Conservation (phyloP, 2,329 filamentous ascomycete genomes). For the Penicillium glabrum region DNA sequence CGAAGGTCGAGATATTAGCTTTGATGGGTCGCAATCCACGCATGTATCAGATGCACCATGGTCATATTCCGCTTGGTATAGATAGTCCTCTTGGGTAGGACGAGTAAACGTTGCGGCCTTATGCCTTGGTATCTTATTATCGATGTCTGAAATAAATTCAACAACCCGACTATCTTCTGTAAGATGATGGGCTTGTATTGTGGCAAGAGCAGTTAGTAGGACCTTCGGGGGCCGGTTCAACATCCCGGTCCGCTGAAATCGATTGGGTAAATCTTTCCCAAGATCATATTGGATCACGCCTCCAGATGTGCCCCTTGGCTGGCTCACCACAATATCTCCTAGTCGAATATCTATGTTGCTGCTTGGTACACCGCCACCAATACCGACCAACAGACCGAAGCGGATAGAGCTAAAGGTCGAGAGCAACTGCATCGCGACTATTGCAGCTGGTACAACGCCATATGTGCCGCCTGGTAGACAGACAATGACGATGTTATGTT, state of each 20-base stretch:
- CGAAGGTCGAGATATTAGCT: background rate
- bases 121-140: background rate
- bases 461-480: background rate
- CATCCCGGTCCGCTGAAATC: background rate
- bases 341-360: background rate
- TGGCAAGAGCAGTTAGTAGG: background rate
- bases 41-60: background rate
- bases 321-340: background rate
- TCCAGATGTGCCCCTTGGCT: background rate
- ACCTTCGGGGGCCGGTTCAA: background rate
- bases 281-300: background rate
- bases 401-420: background rate
- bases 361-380: background rate
- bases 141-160: conserved; percentile 1
- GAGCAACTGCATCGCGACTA: background rate
- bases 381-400: background rate
- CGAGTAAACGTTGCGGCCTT: background rate
- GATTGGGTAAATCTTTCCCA: background rate
- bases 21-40: background rate
- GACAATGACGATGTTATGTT: background rate
- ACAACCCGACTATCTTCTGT: conserved; percentile 1
- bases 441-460: background rate
- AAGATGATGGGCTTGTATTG: conserved; percentile 1
- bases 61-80: conserved; percentile 15
- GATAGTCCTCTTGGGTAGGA: background rate